Evolutionary conservation across 139 green algal genomes (phyloP).

Genomic region (Coelastrella sp.): DNA sequence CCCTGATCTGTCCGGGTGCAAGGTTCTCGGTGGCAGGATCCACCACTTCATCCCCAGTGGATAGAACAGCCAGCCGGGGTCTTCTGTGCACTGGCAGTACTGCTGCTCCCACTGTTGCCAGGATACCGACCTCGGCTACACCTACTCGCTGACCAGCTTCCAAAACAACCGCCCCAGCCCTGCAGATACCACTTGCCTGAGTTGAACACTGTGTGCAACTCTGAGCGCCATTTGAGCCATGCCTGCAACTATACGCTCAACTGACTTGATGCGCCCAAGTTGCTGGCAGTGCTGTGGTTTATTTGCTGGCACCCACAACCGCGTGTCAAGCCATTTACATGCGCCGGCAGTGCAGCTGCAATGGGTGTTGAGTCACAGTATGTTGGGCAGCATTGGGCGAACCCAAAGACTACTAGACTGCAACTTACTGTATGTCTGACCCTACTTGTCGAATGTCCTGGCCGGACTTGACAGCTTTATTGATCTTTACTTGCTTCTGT

Average conservation of each 20-base stretch:
- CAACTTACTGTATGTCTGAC: constrained; percentile 79
- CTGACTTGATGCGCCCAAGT: too few species aligned
- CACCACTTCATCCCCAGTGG: constrained; percentile 84
- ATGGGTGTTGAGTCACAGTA: neutral
- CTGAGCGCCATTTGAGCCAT: too few species aligned
- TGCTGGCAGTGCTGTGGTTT: too few species aligned
- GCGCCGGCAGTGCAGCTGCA: neutral
- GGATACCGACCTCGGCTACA: constrained; percentile 89
- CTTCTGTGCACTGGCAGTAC: constrained; percentile 59
- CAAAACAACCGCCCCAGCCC: constrained; percentile 77
- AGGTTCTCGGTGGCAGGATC: constrained; percentile 58
- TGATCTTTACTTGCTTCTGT: constrained; percentile 70
- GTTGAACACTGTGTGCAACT: too few species aligned
- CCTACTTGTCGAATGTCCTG: constrained; percentile 83
- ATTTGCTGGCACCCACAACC: neutral
- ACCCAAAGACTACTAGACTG: neutral
- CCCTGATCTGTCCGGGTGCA: constrained; percentile 85
- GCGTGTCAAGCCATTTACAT: neutral
- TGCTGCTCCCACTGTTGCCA: constrained; percentile 87
- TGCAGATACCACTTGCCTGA: neutral
- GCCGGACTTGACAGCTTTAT: constrained; percentile 61
- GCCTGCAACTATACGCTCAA: too few species aligned
- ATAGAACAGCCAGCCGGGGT: constrained; percentile 88
- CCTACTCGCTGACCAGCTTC: constrained; percentile 76
- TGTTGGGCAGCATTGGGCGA: neutral